These are phyloP conservation scores for Phytophthora macrochlamydospora DNA, from an alignment of 352 stramenopile genomes.

Conservation along the genomic window DNA sequence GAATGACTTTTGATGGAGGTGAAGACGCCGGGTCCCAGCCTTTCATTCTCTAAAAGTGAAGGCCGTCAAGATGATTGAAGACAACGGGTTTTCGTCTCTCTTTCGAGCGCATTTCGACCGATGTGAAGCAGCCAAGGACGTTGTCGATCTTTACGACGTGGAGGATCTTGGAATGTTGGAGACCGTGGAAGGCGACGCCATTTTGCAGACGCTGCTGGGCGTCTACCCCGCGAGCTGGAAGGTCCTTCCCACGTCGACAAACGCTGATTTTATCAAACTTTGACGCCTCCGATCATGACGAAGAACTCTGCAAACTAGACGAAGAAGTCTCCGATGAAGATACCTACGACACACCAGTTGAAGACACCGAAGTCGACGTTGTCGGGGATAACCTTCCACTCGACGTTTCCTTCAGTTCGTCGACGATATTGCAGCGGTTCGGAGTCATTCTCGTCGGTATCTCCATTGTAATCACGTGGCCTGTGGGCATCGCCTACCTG, in stretches of 20 bases:
- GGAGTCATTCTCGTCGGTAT: slow-evolving; percentile 13
- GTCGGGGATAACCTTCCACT: neutral
- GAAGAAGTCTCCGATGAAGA: neutral
- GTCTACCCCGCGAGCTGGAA: slow-evolving; percentile 1
- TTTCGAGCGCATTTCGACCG: neutral
- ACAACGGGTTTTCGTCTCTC: too few relatives aligned
- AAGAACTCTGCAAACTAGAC: neutral
- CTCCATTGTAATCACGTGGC: slow-evolving; percentile 28
- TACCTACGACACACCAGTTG: neutral
- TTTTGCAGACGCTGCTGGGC: slow-evolving; percentile 15
- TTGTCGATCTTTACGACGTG: neutral
- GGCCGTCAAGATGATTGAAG: too few relatives aligned
- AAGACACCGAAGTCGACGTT: neutral
- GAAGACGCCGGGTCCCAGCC: too few relatives aligned
- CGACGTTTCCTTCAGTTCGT: neutral
- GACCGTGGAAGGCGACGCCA: slow-evolving; percentile 21
- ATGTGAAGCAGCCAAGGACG: neutral
- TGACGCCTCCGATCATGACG: neutral
- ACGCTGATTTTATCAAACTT: neutral
- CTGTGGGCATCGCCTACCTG: slow-evolving; percentile 18
- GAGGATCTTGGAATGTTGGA: slow-evolving; percentile 6
- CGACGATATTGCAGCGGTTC: slow-evolving; percentile 3
- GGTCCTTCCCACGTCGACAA: neutral
- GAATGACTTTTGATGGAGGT: neutral
- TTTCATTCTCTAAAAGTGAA: neutral